Evolutionary conservation across 257 asterid species (phyloP).

Genomic region (Agastache rugosa): DNA sequence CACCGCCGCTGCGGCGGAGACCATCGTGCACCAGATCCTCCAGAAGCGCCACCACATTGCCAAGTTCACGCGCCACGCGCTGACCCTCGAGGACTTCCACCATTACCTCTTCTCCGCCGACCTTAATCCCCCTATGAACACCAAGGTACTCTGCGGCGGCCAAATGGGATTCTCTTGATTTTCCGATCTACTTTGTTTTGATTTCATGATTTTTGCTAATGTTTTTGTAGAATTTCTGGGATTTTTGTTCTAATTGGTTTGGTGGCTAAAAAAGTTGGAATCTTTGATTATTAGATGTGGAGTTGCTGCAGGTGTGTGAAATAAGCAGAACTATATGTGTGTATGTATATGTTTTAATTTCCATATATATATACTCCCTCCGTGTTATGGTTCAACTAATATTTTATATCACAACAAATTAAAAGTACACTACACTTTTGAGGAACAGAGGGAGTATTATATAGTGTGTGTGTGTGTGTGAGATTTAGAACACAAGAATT

Average conservation of each 20-base stretch:
- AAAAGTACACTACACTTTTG: too few relatives aligned
- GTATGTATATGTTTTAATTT: background rate
- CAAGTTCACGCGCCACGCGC: constrained; percentile 53
- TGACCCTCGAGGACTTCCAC: constrained; percentile 63
- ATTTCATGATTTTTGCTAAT: background rate
- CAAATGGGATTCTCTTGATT: background rate
- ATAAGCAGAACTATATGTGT: background rate
- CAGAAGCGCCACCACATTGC: constrained; percentile 54
- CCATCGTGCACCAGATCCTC: constrained; percentile 63
- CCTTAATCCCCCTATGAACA: constrained; percentile 61
- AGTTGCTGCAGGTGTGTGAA: background rate
- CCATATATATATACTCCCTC: too few relatives aligned
- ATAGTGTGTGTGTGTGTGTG: background rate
- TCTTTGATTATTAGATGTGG: background rate
- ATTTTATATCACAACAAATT: too few relatives aligned
- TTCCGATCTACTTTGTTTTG: background rate
- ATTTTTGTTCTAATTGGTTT: background rate
- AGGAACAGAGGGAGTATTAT: too few relatives aligned
- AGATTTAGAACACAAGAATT: background rate
- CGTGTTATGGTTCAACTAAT: too few relatives aligned
- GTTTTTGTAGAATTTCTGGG: background rate
- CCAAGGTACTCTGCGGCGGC: constrained; percentile 44
- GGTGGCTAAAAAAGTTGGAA: background rate
- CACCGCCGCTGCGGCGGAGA: constrained; percentile 36
- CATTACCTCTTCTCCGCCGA: constrained; percentile 72